Evolutionary conservation across 768 basidiomycete species (phyloP).

Genomic region (Daedaleopsis nitida): DNA sequence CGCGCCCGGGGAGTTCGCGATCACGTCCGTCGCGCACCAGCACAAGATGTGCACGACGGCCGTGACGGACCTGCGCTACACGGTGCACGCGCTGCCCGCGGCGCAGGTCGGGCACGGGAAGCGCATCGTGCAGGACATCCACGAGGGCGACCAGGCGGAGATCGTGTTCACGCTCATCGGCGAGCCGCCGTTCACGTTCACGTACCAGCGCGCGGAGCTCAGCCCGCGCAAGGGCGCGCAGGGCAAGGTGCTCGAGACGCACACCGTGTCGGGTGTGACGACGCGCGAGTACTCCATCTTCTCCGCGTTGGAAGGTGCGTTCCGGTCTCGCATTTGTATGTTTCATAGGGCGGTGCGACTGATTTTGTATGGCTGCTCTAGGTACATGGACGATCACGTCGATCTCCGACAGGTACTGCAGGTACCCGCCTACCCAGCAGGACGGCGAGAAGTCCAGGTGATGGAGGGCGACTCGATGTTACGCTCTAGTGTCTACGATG

Average conservation of each 20-base stretch:
- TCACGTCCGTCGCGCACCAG: slow-evolving; percentile 88
- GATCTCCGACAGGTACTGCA: slow-evolving; percentile 87
- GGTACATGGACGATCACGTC: slow-evolving; percentile 93
- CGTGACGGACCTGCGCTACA: slow-evolving; percentile 72
- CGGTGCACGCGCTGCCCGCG: slow-evolving; percentile 81
- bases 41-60: slow-evolving; percentile 89
- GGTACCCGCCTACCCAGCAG: slow-evolving; percentile 77
- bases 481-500: background rate
- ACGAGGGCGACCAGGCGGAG: slow-evolving; percentile 94
- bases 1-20: slow-evolving; percentile 79
- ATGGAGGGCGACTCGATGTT: background rate
- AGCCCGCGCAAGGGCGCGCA: slow-evolving; percentile 67
- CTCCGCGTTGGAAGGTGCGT: slow-evolving; percentile 85
- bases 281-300: slow-evolving; percentile 85
- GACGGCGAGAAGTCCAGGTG: slow-evolving; percentile 43
- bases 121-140: slow-evolving; percentile 79
- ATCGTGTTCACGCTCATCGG: slow-evolving; percentile 90
- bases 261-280: slow-evolving; percentile 81
- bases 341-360: slow-evolving; percentile 4
- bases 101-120: slow-evolving; percentile 90
- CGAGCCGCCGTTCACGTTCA: slow-evolving; percentile 95
- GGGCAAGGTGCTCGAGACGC: slow-evolving; percentile 86
- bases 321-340: background rate
- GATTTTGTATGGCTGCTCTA: slow-evolving; percentile 29
- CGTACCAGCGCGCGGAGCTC: slow-evolving; percentile 84